phyloP scores from a whole-genome alignment of 306 rosid genomes.

The Corylus avellana region DNA sequence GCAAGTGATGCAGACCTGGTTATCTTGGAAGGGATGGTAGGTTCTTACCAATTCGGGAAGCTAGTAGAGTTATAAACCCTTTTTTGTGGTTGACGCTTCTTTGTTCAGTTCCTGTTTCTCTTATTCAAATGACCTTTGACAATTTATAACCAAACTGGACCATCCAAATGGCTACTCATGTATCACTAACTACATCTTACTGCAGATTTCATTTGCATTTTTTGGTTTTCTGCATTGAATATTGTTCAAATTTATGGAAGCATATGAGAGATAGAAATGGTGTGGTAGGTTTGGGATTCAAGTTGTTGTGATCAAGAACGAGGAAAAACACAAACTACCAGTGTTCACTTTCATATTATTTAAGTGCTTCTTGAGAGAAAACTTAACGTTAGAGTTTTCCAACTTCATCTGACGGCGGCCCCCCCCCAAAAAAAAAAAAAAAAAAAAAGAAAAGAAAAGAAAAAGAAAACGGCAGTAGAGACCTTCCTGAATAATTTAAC shows the following conservation, averaged over 20 bases:
- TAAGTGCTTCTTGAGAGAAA: not conserved
- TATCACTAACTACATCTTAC: not conserved
- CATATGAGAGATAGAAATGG: not conserved
- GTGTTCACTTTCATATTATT: not conserved
- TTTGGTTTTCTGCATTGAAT: not conserved
- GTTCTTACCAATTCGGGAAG: conserved; percentile 29
- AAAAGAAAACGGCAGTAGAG: not conserved
- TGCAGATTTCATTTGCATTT: not conserved
- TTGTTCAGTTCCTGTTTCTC: not conserved
- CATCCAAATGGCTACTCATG: not conserved
- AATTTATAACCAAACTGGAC: not conserved
- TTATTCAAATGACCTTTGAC: not conserved
- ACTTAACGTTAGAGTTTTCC: not conserved
- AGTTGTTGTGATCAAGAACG: not conserved
- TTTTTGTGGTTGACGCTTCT: not conserved
- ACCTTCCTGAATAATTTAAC: not conserved
- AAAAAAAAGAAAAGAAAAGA: not conserved
- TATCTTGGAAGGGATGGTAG: conserved; percentile 96
- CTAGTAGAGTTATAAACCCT: conserved; percentile 15
- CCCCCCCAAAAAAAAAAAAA: not conserved
- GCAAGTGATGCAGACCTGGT: conserved; percentile 89
- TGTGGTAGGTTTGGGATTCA: not conserved
- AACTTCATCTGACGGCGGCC: not conserved
- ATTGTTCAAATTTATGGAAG: not conserved
- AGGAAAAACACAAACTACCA: not conserved